Evolutionary conservation across 306 rosid genomes (phyloP), one percentile per base, ranked within the genome.

Genomic region (Cyclanthera cordifolia): DNA sequence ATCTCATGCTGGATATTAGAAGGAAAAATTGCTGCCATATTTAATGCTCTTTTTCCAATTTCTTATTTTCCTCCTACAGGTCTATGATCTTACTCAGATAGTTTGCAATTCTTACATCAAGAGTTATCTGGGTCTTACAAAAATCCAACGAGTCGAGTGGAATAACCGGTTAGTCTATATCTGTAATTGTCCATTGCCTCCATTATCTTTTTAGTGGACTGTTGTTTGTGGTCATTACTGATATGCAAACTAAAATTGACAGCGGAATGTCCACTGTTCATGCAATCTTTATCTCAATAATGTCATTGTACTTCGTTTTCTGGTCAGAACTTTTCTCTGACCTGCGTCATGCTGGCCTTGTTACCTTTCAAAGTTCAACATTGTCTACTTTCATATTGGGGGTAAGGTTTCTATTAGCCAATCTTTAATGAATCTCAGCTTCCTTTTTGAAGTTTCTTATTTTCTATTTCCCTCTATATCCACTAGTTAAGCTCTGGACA

Each of bases 281-380:
- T 79, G 88, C 88, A 57, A 70, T 84, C 72, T 84, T 79, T 72
- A 82, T 82, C 80, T 79, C 88, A 48, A 59, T 67, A 60, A 79
- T 73, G 69, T 81, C 88, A 37, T 43, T 82, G 72, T 67, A 84
- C 75, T 76, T 84, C 66, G 86, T 84, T 46, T 84, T 84, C 84
- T 79, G 82, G 88, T 84, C 88, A 37, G 84, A 84, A 79, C 82
- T 84, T 61, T 84, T 84, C 74, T 84, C 88, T 75, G 88, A 84
- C 80, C 78, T 81, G 71, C 75, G 32, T 30, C 77, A 30, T 43
- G 72, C 82, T 70, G 84, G 86, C 65, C 46, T 64, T 57, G 58
- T 84, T 71, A 84, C 86, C 54, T 84, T 81, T 53, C 86, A 78
- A 69, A 82, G 82, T 67, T 84, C 88, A 48, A 76, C 77, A 4